A percentile compares a stretch with the other conserved stretches of the same genome.
These are phyloP conservation scores for Corylus heterophylla DNA, from an alignment of 306 rosid species.

Conservation along the genomic window DNA sequence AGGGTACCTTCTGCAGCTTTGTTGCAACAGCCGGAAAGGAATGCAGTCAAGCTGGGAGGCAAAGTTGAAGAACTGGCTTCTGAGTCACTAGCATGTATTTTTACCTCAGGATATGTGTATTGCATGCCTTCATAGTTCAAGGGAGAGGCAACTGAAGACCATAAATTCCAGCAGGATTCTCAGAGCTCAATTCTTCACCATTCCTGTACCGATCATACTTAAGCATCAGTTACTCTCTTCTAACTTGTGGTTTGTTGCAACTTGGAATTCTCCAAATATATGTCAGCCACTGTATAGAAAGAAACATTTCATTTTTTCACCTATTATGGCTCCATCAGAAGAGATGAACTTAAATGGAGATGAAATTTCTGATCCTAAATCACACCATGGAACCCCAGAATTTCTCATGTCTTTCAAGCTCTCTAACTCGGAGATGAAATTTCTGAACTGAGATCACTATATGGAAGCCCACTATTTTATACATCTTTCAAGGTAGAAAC, in stretches of 20 bases:
- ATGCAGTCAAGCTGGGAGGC: conserved; percentile 23
- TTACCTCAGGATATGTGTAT: conserved; percentile 14
- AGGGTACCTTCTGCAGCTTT: conserved; percentile 15
- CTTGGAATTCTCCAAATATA: neutral
- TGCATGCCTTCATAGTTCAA: conserved; percentile 21
- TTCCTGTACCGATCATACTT: conserved; percentile 20
- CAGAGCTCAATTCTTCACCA: conserved; percentile 20
- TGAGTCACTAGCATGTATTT: conserved; percentile 2
- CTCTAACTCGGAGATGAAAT: conserved; percentile 13
- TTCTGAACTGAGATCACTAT: conserved; percentile 16
- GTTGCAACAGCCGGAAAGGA: conserved; percentile 1
- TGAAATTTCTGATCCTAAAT: conserved; percentile 22
- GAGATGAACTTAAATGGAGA: conserved; percentile 21
- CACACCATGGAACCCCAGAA: neutral
- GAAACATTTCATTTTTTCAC: neutral
- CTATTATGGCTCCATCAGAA: conserved; percentile 10
- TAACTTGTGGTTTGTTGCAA: neutral
- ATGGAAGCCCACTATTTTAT: neutral
- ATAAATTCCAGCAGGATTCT: conserved; percentile 9
- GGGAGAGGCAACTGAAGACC: conserved; percentile 23
- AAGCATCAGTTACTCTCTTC: conserved; percentile 9
- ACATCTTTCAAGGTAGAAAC: neutral
- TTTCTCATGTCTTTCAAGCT: conserved; percentile 9
- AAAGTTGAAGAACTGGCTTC: conserved; percentile 16
- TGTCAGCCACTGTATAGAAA: conserved; percentile 16